Evolutionary conservation across 805 yeast species (phyloP), one percentile per base, ranked within the genome.

Genomic region (Maudiozyma barnettii): DNA sequence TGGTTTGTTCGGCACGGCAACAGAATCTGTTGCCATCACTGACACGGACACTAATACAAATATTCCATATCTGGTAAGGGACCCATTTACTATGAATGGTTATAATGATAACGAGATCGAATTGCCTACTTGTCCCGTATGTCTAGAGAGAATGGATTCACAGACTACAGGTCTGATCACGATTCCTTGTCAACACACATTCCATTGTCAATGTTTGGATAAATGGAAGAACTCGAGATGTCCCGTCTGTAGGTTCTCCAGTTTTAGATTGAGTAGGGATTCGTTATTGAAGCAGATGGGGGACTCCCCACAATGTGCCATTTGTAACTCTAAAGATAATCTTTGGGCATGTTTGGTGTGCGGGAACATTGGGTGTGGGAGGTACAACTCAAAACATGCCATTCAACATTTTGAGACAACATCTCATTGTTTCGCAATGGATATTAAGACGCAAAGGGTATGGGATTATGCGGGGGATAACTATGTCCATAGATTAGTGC

Each of bases 381-480:
- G 97, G 51, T 89, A 89, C 62, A 85, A 87, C 45, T 76, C 76
- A 30, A 89, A 84, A 44, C 97, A 89, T 68, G 95, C 96, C 0
- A 78, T 87, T 45, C 78, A 82, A 50, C 97, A 89, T 64, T 90
- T 77, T 61, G 77, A 81, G 16, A 70, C 71, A 9, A 82, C 95
- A 0, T 81, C 83, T 5, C 97, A 89, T 63, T 85, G 95, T 56
- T 89, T 86, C 67, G 84, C 96, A 0, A 88, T 89, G 95, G 96
- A 89, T 58, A 70, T 86, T 41, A 66, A 72, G 10, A 78, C 95
- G 0, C 93, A 89, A 51, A 71, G 97, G 38, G 95, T 89, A 1
- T 89, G 97, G 97, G 96, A 89, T 62, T 89, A 89, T 61, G 89
- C 90, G 0, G 90, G 90, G 2, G 97, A 89, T 60, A 81, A 79